A percentile compares a stretch with the other conserved stretches of the same genome.
phyloP scores from a whole-genome alignment of 2,329 filamentous ascomycete species.

The Arthrinium phaeospermum region DNA sequence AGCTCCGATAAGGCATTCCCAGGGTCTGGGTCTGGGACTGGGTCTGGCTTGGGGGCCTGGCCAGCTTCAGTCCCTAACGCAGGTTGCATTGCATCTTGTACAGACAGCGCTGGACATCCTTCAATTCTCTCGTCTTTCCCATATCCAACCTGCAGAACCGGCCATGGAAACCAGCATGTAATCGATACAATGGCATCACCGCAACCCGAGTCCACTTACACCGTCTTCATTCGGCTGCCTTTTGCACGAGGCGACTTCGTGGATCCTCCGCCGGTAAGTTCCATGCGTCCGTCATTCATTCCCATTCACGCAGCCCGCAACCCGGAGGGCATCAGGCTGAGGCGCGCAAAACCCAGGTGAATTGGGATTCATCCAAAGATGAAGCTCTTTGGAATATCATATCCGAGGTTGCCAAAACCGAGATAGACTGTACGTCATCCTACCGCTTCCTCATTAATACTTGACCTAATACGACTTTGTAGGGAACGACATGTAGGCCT shows the following conservation, averaged over 20 bases:
- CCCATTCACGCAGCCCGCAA: conserved; percentile 23
- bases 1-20: conserved; percentile 17
- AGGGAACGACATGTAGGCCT: conserved; percentile 79
- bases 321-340: conserved; percentile 23
- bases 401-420: conserved; percentile 78
- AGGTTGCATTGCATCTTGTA: not conserved
- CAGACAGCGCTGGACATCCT: not conserved
- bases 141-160: not conserved
- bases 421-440: conserved; percentile 76
- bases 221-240: conserved; percentile 87
- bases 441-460: not conserved
- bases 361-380: conserved; percentile 89
- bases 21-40: not conserved
- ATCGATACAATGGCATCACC: conserved; percentile 32
- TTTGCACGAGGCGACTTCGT: conserved; percentile 87
- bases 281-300: conserved; percentile 18
- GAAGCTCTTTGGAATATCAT: conserved; percentile 89
- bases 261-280: conserved; percentile 81
- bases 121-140: conserved; percentile 1
- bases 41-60: not conserved
- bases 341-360: conserved; percentile 62
- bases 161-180: conserved; percentile 6
- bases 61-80: not conserved
- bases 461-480: conserved; percentile 20
- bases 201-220: conserved; percentile 63